Conservation (phyloP, 225 moss, liverwort and hornwort species). For the Rhytidiadelphus loreus region DNA sequence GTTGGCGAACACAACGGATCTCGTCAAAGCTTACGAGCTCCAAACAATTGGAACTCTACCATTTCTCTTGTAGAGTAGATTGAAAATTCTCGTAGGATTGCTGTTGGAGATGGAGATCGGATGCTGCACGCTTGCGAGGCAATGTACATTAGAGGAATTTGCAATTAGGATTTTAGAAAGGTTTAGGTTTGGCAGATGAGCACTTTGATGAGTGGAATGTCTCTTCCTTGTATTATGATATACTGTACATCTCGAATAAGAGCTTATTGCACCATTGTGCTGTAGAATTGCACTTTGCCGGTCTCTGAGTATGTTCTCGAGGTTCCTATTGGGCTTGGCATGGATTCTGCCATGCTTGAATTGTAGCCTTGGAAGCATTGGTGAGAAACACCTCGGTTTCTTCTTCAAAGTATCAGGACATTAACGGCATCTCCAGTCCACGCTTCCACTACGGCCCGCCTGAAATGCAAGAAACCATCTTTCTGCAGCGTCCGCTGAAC, state of each 20-base stretch:
- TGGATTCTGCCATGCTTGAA: not conserved
- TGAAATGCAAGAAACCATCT: not conserved
- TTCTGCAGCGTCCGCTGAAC: not conserved
- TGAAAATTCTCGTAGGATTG: not conserved
- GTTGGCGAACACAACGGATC: not conserved
- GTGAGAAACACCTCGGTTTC: not conserved
- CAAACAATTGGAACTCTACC: conserved; percentile 16
- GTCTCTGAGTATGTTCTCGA: not conserved
- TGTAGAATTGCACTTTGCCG: not conserved
- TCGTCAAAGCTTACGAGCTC: conserved; percentile 24
- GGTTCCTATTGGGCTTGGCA: not conserved
- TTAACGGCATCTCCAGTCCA: not conserved
- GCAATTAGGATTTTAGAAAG: not conserved
- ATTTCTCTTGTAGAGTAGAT: conserved; percentile 12
- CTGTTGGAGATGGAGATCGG: not conserved
- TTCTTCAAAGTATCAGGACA: not conserved
- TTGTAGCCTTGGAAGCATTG: not conserved
- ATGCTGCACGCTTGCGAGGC: not conserved
- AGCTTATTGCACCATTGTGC: not conserved
- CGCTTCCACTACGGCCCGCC: too few species aligned
- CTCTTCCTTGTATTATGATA: not conserved
- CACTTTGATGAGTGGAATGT: not conserved
- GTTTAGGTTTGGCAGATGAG: not conserved
- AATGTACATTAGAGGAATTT: not conserved
- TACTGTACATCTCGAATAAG: not conserved